These are phyloP conservation scores for Cardamine occulta DNA, from an alignment of 345 rosid species.

Conservation along the genomic window DNA sequence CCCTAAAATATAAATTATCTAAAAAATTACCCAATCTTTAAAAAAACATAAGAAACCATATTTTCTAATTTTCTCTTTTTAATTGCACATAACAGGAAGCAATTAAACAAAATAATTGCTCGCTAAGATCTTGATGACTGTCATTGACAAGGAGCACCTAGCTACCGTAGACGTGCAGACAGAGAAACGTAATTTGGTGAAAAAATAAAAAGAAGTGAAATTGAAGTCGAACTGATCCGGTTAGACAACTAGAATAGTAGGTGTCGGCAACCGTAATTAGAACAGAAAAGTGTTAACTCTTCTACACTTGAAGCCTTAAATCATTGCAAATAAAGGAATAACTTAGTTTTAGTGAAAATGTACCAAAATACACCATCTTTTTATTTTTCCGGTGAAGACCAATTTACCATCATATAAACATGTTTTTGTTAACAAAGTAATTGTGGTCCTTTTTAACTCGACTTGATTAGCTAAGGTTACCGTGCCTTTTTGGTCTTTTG, in stretches of 20 bases:
- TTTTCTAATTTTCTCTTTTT: background rate
- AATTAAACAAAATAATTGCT: constrained; percentile 2
- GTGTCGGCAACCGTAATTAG: no score
- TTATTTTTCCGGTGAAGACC: background rate
- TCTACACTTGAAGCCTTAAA: background rate
- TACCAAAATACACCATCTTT: background rate
- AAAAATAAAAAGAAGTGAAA: constrained; percentile 18
- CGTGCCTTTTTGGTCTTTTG: background rate
- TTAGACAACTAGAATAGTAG: constrained; percentile 23
- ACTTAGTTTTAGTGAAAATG: no score
- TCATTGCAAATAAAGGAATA: background rate
- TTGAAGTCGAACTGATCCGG: constrained; percentile 30
- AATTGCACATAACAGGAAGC: constrained; percentile 23
- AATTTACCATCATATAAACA: background rate
- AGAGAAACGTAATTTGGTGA: background rate
- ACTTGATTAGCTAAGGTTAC: background rate
- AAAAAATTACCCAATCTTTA: no score
- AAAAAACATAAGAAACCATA: no score
- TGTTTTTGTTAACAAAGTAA: background rate
- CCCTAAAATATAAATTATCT: no score
- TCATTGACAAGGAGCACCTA: constrained; percentile 12
- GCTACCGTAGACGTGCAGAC: constrained; percentile 14
- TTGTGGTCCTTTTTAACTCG: no score
- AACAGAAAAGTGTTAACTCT: no score
- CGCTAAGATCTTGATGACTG: background rate